Conservation (phyloP, 208 protist genomes). For the Leishmania major region DNA sequence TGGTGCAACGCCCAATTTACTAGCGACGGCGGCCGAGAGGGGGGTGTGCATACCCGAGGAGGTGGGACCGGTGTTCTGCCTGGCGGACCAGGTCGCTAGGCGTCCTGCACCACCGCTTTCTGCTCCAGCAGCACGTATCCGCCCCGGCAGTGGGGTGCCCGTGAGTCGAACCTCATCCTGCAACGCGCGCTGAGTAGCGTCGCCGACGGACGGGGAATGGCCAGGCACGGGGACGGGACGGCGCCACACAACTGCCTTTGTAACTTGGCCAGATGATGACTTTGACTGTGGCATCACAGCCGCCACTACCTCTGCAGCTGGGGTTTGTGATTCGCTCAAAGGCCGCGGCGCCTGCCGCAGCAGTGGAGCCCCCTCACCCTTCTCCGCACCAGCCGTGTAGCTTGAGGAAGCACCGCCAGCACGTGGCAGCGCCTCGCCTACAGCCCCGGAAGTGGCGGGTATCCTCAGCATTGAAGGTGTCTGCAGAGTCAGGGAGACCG, state of each 20-base stretch:
- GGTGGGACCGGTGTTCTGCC: background rate
- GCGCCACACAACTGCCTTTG: slow-evolving; percentile 31
- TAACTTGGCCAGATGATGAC: background rate
- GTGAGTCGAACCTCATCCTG: slow-evolving; percentile 14
- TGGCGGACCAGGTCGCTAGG: background rate
- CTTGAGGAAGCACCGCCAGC: background rate
- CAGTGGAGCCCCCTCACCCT: background rate
- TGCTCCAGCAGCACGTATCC: background rate
- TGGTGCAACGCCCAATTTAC: background rate
- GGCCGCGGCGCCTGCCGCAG: background rate
- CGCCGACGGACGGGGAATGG: background rate
- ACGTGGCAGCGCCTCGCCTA: background rate
- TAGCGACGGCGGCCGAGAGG: background rate
- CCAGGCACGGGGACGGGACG: background rate
- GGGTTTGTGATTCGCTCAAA: background rate
- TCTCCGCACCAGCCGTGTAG: background rate
- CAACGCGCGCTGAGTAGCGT: slow-evolving; percentile 9
- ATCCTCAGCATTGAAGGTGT: background rate
- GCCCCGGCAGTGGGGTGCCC: background rate
- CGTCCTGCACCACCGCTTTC: background rate
- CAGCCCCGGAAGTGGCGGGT: background rate
- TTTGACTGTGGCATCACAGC: background rate
- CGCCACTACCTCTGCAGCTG: background rate
- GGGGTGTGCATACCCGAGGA: background rate
- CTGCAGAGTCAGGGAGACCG: slow-evolving; percentile 5